A percentile compares a stretch with the other conserved stretches of the same genome.
Conservation (phyloP, 116 monocot genomes). For the Cymodocea nodosa region DNA sequence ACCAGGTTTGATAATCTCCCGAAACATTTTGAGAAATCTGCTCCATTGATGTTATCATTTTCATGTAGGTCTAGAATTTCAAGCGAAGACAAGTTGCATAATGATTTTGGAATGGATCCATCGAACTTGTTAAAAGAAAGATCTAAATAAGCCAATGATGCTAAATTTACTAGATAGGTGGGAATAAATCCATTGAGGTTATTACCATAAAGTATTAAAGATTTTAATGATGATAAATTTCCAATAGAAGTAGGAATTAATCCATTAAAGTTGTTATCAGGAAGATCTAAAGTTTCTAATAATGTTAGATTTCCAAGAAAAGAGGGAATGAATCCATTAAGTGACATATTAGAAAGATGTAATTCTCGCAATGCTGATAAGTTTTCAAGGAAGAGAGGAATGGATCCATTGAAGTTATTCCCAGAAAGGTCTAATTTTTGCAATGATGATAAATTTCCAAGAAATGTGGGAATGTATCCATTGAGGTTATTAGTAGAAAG, state of each 20-base stretch:
- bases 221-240: no score
- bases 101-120: not conserved
- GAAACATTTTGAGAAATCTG: not conserved
- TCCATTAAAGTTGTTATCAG: no score
- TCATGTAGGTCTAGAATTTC: not conserved
- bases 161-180: not conserved
- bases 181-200: not conserved
- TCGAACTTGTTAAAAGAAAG: not conserved
- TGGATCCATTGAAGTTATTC: constrained; percentile 3
- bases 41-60: not conserved
- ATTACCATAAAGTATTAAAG: not conserved
- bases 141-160: not conserved
- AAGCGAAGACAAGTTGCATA: not conserved
- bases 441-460: constrained; percentile 6
- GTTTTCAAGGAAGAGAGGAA: not conserved
- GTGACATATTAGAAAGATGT: not conserved
- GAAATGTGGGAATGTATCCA: constrained; percentile 8
- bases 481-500: not conserved
- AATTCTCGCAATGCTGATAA: not conserved
- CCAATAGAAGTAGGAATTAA: no score
- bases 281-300: no score
- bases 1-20: no score
- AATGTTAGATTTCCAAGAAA: not conserved
- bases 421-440: constrained; percentile 3
- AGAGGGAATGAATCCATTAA: constrained; percentile 8